A percentile compares a stretch with the other conserved stretches of the same genome.
Conservation (phyloP, 2,329 filamentous ascomycete genomes). For the Fusarium poae region DNA sequence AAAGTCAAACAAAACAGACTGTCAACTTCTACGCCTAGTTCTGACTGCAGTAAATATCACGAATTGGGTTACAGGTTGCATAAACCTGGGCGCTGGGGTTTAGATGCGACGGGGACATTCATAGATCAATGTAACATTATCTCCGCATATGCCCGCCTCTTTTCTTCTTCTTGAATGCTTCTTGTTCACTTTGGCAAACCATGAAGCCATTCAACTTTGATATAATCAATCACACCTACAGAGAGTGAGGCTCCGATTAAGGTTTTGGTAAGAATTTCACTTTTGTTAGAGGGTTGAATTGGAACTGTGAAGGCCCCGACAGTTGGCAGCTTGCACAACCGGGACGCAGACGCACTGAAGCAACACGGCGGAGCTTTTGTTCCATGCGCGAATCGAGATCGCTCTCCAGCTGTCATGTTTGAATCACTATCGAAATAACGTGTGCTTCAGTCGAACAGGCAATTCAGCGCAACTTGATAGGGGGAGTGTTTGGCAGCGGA, state of each 20-base stretch:
- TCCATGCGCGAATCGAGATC: conserved; percentile 38
- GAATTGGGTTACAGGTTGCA: conserved; percentile 29
- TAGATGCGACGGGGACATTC: conserved; percentile 38
- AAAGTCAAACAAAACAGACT: conserved; percentile 58
- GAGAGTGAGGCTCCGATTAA: not conserved
- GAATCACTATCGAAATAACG: conserved; percentile 23
- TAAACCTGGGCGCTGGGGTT: conserved; percentile 32
- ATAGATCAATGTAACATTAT: conserved; percentile 51
- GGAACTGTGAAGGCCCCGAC: not conserved
- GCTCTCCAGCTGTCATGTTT: conserved; percentile 1
- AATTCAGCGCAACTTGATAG: not conserved
- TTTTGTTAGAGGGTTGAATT: not conserved
- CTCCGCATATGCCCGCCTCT: conserved; percentile 19
- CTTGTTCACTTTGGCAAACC: not conserved
- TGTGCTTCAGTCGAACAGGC: conserved; percentile 22
- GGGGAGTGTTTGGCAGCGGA: conserved; percentile 20
- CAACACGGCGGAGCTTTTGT: conserved; percentile 39
- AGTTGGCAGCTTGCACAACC: not conserved
- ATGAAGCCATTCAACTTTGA: not conserved
- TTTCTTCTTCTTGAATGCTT: not conserved
- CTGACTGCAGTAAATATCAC: conserved; percentile 19
- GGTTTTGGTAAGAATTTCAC: not conserved
- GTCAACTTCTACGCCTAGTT: conserved; percentile 69
- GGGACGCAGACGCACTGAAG: not conserved
- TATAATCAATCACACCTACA: not conserved